Percentiles rank a stretch among this genome's conserved stretches.
Evolutionary conservation across 1,139 yeast species (phyloP).

Genomic region (Pneumocystis carinii): DNA sequence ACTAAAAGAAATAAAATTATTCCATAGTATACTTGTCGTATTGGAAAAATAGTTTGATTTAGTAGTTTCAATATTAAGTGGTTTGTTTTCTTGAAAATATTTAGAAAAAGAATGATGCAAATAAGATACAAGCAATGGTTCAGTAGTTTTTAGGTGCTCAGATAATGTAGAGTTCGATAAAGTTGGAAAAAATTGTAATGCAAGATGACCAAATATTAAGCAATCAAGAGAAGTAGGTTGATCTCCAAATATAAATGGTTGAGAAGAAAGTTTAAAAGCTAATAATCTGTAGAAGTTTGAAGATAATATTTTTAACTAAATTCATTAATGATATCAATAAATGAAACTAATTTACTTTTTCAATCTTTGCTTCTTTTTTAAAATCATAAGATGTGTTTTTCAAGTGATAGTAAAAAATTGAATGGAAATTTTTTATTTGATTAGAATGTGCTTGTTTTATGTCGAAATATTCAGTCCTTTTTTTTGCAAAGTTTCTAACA

Average conservation of each 20-base stretch:
- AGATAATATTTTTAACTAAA: neutral
- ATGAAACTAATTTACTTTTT: neutral
- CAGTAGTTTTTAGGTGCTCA: neutral
- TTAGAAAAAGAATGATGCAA: neutral
- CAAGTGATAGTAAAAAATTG: neutral
- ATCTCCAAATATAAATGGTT: constrained; percentile 6
- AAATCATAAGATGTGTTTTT: neutral
- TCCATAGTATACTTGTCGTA: neutral
- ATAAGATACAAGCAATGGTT: neutral
- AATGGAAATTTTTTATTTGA: neutral
- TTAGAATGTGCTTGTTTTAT: neutral
- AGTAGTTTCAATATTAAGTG: neutral
- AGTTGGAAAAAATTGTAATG: constrained; percentile 12
- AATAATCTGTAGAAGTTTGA: neutral
- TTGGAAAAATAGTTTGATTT: neutral
- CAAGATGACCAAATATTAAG: constrained; percentile 7
- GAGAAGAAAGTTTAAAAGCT: constrained; percentile 1
- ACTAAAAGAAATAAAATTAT: neutral
- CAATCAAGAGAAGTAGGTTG: constrained; percentile 8
- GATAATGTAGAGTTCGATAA: constrained; percentile 16
- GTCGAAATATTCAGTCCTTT: neutral
- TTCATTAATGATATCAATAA: neutral
- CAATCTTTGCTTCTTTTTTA: neutral
- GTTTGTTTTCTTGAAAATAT: neutral
- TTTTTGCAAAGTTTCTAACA: neutral